Percentiles rank a stretch among this genome's conserved stretches.
Evolutionary conservation across 345 rosid species (phyloP).

Genomic region (Camelina neglecta): DNA sequence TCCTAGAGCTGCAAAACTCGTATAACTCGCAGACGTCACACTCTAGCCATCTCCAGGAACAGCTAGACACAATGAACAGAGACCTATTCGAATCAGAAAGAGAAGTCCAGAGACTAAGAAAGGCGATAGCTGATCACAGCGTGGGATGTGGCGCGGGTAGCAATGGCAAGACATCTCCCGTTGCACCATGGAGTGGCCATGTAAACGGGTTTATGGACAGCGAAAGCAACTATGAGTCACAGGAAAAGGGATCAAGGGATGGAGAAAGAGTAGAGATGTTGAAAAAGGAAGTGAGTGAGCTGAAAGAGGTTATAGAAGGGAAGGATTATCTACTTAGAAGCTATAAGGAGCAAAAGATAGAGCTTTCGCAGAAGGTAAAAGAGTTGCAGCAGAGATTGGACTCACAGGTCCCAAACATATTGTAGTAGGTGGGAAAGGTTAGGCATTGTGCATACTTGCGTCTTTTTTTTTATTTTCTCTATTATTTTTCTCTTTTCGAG

Average conservation of each 20-base stretch:
- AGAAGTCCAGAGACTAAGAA: slow-evolving; percentile 88
- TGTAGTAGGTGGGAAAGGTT: slow-evolving; percentile 72
- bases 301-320: slow-evolving; percentile 92
- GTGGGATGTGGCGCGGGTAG: slow-evolving; percentile 48
- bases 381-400: slow-evolving; percentile 92
- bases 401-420: slow-evolving; percentile 84
- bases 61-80: slow-evolving; percentile 72
- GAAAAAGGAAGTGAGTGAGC: slow-evolving; percentile 82
- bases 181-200: slow-evolving; percentile 64
- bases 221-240: slow-evolving; percentile 49
- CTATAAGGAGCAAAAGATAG: slow-evolving; percentile 88
- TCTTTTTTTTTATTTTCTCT: not conserved
- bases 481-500: slow-evolving; percentile 15
- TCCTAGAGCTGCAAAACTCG: slow-evolving; percentile 76
- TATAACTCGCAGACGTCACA: slow-evolving; percentile 63
- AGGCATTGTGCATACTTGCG: slow-evolving; percentile 65
- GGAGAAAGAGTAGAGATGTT: slow-evolving; percentile 71
- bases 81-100: slow-evolving; percentile 82
- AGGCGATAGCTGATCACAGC: slow-evolving; percentile 92
- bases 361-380: slow-evolving; percentile 79
- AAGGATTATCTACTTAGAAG: slow-evolving; percentile 80
- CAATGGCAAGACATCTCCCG: slow-evolving; percentile 48
- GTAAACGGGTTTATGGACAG: slow-evolving; percentile 61
- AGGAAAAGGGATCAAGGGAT: slow-evolving; percentile 57
- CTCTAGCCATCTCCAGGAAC: slow-evolving; percentile 75